Evolutionary conservation across 2,329 filamentous ascomycete genomes (phyloP).

Genomic region (Paracoccidioides brasiliensis): DNA sequence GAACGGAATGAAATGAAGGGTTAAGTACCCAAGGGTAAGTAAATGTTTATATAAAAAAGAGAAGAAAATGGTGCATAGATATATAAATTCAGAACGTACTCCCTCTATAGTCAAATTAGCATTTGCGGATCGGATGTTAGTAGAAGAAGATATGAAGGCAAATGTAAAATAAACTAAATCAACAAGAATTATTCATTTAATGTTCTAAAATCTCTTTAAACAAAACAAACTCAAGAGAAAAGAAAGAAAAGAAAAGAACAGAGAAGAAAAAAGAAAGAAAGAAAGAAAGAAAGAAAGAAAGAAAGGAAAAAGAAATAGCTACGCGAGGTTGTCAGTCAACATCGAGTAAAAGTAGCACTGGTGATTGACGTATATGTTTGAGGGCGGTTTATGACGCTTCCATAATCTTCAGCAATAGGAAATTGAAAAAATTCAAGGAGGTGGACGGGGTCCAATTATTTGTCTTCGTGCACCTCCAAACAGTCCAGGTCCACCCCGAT

Average conservation of each 20-base stretch:
- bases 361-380: not conserved
- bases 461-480: conserved; percentile 45
- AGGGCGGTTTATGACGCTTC: not conserved
- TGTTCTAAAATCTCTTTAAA: too few relatives aligned
- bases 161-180: too few relatives aligned
- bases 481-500: conserved; percentile 38
- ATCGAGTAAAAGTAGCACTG: not conserved
- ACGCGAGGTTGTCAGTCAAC: not conserved
- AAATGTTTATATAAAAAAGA: too few relatives aligned
- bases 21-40: not conserved
- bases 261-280: not conserved
- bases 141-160: not conserved
- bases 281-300: not conserved
- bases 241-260: not conserved
- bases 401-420: not conserved
- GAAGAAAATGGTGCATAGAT: too few relatives aligned
- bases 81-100: not conserved
- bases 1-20: not conserved
- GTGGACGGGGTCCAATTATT: conserved; percentile 49
- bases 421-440: conserved; percentile 16
- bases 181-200: too few relatives aligned
- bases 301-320: not conserved
- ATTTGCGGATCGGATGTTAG: not conserved
- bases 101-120: not conserved
- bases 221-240: not conserved